Base-by-base conservation (phyloP, 129 eudicot species). In the Artemisia tridentata region DNA sequence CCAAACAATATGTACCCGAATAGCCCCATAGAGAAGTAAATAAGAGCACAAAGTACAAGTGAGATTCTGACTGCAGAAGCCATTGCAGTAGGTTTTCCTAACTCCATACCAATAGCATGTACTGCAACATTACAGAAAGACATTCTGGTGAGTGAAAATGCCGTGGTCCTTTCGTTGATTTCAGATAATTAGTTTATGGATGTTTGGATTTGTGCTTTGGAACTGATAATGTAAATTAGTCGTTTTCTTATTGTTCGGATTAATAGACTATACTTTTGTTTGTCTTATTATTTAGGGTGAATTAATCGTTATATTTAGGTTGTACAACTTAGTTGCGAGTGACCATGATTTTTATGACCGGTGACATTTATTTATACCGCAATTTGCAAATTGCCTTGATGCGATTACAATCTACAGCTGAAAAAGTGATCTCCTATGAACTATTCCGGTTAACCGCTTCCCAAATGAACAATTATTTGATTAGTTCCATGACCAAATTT, bases 1-100 rank as follows among this genome's bases (percentile, higher is more conserved):
- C 99, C 99, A 45, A 93, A 93, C 23, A 93, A 77, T 45, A 90
- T 83, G 83, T 87, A 93, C 21, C 97, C 96, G 18, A 88, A 90
- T 23, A 93, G 60, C 4, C 99, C 99, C 18, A 93, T 84, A 15
- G 86, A 69, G 65, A 87, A 90, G 85, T 93, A 93, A 72, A 93
- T 85, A 8, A 84, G 83, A 18, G 86, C 90, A 72, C 99, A 93
- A 0, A 87, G 88, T 31, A 85, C 52, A 11, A 90, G 81, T 0
- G 99, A 81, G 45, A 90, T 90, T 43, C 87, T 80, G 59, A 88
- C 95, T 7, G 99, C 99, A 2, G 80, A 63, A n/a, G 69, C 76
- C 99, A 93, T 93, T 55, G 81, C 88, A 5, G 86, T 74, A 1
- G 99, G 88, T 78, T 87, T 83, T 1, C 88, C 89, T 11, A 93